Base-by-base conservation (phyloP, 768 basidiomycete species). In the Mrakia frigida region DNA sequence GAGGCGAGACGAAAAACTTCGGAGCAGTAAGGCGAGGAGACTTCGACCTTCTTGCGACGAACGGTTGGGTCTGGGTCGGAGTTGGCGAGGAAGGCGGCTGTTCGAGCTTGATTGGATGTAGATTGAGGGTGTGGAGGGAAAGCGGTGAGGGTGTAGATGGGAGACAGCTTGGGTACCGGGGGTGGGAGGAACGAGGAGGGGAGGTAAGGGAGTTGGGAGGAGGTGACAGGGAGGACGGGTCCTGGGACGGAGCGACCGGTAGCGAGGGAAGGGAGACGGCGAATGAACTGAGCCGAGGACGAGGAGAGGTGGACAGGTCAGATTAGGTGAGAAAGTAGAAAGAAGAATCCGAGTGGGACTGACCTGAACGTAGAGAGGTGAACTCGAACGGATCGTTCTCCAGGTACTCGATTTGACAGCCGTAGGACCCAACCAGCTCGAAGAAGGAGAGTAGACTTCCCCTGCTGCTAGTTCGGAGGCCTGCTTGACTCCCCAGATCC, bases 401-500 rank as follows among this genome's bases (percentile, higher is more conserved):
- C 14, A 37, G 39, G 3, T 1, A 3, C 18, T 25, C 6, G 65
- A 68, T 6, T 5, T 18, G 35, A 68, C 65, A 0, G 39, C 39
- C 16, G 65, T 43, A 21, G 65, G 33, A 18, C 65, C 65, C 3
- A 68, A 6, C 65, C 65, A 68, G 5, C 18, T 25, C 39, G 65
- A 68, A 3, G 39, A 39, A 11, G 65, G 65, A 37, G 65, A 39
- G 21, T 10, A 21, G 0, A 0, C 21, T 6, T 68, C 65, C 7
- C 65, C 65, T 0, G 0, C 23, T 2, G 6, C 25, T 2, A 68
- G 35, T 39, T 68, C 65, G 9, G 65, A 68, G 2, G 13, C 9
- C 37, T 68, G 65, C 23, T 39, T 68, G 39, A 68, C 65, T 39
- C 65, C 65, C 65, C 65, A 68, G 65, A 68, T 68, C 4, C 65